Percentiles rank a stretch among this genome's conserved stretches.
Conservation (phyloP, 2,329 filamentous ascomycete genomes). For the Penicillium brasilianum region DNA sequence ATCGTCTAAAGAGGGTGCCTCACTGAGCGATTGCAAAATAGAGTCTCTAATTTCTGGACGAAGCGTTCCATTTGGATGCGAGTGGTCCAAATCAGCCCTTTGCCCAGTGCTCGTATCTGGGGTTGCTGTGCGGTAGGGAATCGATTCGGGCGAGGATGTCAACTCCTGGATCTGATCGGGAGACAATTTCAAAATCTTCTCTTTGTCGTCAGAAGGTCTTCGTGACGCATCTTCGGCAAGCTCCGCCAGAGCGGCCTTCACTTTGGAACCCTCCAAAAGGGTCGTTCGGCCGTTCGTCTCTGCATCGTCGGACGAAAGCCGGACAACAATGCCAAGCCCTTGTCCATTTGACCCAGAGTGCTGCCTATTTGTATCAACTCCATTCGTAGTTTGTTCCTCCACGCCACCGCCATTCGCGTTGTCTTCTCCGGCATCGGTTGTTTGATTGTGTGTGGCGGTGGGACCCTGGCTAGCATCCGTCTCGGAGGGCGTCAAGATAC, state of each 20-base stretch:
- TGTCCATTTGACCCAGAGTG: slow-evolving; percentile 16
- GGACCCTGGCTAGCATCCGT: slow-evolving; percentile 4
- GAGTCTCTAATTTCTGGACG: slow-evolving; percentile 23
- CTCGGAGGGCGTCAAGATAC: slow-evolving; percentile 4
- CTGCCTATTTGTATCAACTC: slow-evolving; percentile 4
- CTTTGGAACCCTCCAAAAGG: slow-evolving; percentile 37
- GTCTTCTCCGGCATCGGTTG: slow-evolving; percentile 1
- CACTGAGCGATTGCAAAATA: slow-evolving; percentile 33
- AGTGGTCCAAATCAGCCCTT: slow-evolving; percentile 31
- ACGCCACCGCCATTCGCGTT: neutral
- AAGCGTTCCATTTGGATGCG: slow-evolving; percentile 10
- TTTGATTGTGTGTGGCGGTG: neutral
- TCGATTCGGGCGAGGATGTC: slow-evolving; percentile 58
- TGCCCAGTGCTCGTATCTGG: slow-evolving; percentile 29
- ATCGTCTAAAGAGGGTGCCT: slow-evolving; percentile 31
- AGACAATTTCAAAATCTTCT: slow-evolving; percentile 58
- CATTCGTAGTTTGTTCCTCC: neutral
- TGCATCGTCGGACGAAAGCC: slow-evolving; percentile 16
- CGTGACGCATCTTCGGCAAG: slow-evolving; percentile 34
- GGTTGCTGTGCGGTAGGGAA: slow-evolving; percentile 54
- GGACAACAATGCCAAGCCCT: slow-evolving; percentile 29
- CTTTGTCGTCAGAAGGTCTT: slow-evolving; percentile 33
- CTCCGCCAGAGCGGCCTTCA: slow-evolving; percentile 30
- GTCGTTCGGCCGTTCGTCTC: slow-evolving; percentile 29
- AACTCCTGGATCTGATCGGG: slow-evolving; percentile 61